Percentiles rank a stretch among this genome's conserved stretches.
phyloP scores from a whole-genome alignment of 768 basidiomycete genomes.

The Plicaturopsis crispa region DNA sequence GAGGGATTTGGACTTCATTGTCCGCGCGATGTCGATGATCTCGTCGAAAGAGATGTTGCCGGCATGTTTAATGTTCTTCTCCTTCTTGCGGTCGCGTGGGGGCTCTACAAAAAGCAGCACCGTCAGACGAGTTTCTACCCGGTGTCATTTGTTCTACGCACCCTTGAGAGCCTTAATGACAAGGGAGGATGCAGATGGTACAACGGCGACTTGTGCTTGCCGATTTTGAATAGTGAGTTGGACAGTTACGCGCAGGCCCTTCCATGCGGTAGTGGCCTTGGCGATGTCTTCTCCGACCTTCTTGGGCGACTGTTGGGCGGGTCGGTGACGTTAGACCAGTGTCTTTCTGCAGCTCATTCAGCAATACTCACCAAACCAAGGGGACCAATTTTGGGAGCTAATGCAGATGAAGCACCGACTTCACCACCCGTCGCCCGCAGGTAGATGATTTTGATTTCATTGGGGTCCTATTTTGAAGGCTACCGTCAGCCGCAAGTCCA shows the following conservation, averaged over 20 bases:
- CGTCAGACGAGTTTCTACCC: no score
- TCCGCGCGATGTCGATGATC: constrained; percentile 92
- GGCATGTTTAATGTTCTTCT: constrained; percentile 99
- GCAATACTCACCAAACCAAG: constrained; percentile 81
- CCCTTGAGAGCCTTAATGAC: constrained; percentile 98
- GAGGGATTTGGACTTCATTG: constrained; percentile 89
- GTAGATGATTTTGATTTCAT: constrained; percentile 98
- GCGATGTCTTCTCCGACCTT: constrained; percentile 99
- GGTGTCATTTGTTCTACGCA: no score
- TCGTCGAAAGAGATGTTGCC: constrained; percentile 94
- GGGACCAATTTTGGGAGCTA: constrained; percentile 99
- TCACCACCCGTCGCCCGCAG: constrained; percentile 98
- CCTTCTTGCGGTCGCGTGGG: constrained; percentile 99
- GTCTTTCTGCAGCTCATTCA: not conserved
- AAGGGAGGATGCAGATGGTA: constrained; percentile 94
- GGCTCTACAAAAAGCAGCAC: no score
- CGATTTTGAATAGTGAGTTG: constrained; percentile 99
- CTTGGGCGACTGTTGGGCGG: constrained; percentile 90
- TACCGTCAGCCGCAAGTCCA: constrained; percentile 1
- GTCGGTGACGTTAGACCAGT: constrained; percentile 9
- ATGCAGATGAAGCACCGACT: constrained; percentile 96
- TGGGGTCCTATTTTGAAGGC: constrained; percentile 68
- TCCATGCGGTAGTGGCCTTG: constrained; percentile 97
- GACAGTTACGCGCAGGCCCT: constrained; percentile 98
- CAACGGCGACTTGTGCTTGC: constrained; percentile 94